Percentiles rank a stretch among this genome's conserved stretches.
phyloP scores from a whole-genome alignment of 2,329 filamentous ascomycete genomes.

The Calonectria pauciramosa region DNA sequence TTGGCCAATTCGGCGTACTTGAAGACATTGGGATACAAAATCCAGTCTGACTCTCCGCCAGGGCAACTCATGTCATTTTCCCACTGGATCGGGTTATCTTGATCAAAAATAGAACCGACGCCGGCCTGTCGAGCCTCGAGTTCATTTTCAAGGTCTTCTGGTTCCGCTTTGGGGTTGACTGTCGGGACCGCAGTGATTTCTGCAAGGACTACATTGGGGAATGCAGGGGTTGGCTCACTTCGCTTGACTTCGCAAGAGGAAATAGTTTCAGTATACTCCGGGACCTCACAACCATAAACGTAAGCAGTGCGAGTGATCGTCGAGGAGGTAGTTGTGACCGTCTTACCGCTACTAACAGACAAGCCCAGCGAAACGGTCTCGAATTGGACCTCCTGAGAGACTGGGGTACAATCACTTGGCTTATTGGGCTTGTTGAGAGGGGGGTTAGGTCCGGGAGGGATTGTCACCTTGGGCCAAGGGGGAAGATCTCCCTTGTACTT shows the following conservation, averaged over 20 bases:
- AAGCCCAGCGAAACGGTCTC: neutral
- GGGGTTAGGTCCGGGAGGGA: neutral
- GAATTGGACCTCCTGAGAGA: neutral
- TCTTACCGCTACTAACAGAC: neutral
- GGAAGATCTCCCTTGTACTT: slow-evolving; percentile 2
- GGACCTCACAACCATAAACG: neutral
- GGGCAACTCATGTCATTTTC: slow-evolving; percentile 13
- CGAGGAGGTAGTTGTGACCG: neutral
- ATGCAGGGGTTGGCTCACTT: neutral
- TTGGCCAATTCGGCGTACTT: neutral
- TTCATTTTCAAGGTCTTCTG: neutral
- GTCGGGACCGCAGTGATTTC: neutral
- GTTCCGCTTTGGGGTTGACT: neutral
- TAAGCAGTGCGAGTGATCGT: neutral
- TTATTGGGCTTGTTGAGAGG: slow-evolving; percentile 4
- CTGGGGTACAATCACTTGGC: neutral
- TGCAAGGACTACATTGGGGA: neutral
- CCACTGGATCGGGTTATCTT: slow-evolving; percentile 12
- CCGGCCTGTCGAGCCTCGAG: neutral
- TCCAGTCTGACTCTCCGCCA: slow-evolving; percentile 10
- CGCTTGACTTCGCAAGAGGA: neutral
- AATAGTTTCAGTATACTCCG: neutral
- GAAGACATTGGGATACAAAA: neutral
- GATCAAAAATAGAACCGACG: slow-evolving; percentile 5
- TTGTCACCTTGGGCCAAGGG: slow-evolving; percentile 2